Evolutionary conservation across 306 rosid genomes (phyloP), one percentile per base, ranked within the genome.

Genomic region (Dryas drummondii): DNA sequence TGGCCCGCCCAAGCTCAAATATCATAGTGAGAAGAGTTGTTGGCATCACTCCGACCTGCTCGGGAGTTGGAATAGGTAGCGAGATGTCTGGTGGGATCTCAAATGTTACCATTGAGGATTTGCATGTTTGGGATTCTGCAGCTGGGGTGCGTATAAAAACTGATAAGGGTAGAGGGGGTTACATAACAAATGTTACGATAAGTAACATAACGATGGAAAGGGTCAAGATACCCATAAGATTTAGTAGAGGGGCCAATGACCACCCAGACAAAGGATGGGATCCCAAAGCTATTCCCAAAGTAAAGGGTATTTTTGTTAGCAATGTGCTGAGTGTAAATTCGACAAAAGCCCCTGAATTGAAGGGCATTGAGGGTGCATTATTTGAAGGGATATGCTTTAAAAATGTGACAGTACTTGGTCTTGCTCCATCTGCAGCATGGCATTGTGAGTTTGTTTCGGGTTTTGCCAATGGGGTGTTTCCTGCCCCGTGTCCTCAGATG

Each of bases 41-140:
- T 0, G 99, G 99, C 65, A 96, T 98, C 11, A 96, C 97, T 19
- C 98, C 99, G 12, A 96, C 97, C 40, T 92, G 99, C 78, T 96
- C 98, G 14, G 97, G 97, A 61, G 87, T 96, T 1, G 99, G 98
- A 84, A 90, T 96, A 81, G 99, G 99, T 11, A 94, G 97, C 42
- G 99, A 94, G 76, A 94, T 94, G 99, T 92, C 98, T 4, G 97
- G 99, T 50, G 99, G 99, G 71, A 84, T 92, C 52, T 89, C 96
- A 63, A 90, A 96, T 66, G 76, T 92, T 17, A 86, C 78, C 50
- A 85, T 96, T 8, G 92, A 92, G 81, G 74, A 90, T 86, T 72
- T 96, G 86, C 96, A 92, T 71, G 78, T 96, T 68, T 89, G 98
- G 98, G 79, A 96, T 79, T 96, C 93, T 8, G 97, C 96, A 1